Evolutionary conservation across 306 rosid species (phyloP).

Genomic region (Cicer pinnatifidum): DNA sequence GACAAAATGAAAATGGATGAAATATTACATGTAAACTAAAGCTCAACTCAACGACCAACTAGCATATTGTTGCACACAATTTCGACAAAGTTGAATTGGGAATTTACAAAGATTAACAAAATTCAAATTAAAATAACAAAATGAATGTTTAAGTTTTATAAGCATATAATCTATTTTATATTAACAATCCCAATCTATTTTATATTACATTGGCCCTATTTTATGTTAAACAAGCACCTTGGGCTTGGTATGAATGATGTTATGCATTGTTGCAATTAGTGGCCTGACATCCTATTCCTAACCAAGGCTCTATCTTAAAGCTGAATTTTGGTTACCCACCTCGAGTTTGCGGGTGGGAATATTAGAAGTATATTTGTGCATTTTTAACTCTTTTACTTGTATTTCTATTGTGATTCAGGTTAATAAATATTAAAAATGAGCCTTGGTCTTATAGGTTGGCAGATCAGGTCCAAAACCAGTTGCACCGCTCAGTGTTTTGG

Average conservation of each 20-base stretch:
- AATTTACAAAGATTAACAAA: constrained; percentile 27
- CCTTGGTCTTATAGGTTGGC: background rate
- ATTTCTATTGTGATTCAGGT: background rate
- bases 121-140: constrained; percentile 30
- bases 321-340: too few relatives aligned
- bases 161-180: constrained; percentile 6
- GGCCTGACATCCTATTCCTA: too few relatives aligned
- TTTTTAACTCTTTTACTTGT: background rate
- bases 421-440: background rate
- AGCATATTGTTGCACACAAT: constrained; percentile 28
- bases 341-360: too few relatives aligned
- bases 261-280: constrained; percentile 2
- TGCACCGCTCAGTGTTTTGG: background rate
- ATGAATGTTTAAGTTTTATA: constrained; percentile 5
- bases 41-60: constrained; percentile 33
- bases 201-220: background rate
- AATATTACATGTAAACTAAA: constrained; percentile 12
- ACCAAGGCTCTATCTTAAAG: too few relatives aligned
- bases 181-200: background rate
- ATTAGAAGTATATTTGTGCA: background rate
- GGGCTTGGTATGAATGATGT: background rate
- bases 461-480: background rate
- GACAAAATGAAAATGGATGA: constrained; percentile 23
- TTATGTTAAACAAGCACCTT: background rate
- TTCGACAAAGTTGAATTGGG: constrained; percentile 36